Conservation (phyloP, 2,329 filamentous ascomycete species). For the Fusarium gaditjirri region DNA sequence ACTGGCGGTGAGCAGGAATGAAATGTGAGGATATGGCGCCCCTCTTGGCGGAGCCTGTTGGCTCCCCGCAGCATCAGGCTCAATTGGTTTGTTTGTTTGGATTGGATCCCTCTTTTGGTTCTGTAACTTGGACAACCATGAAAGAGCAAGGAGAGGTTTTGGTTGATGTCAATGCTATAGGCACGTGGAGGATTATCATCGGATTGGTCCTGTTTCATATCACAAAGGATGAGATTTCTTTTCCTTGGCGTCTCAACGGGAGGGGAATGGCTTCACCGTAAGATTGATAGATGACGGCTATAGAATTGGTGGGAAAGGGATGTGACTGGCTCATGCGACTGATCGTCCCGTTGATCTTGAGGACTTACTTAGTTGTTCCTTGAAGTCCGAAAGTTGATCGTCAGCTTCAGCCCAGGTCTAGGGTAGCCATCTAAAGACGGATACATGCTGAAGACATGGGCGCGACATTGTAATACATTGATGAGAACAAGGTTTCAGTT, state of each 20-base stretch:
- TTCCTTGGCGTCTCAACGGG: constrained; percentile 29
- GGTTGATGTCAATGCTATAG: constrained; percentile 9
- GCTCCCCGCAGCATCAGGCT: constrained; percentile 28
- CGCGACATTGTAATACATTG: not conserved
- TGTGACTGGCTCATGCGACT: not conserved
- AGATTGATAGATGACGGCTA: not conserved
- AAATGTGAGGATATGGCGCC: constrained; percentile 6
- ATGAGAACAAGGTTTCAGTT: not conserved
- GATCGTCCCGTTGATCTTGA: not conserved
- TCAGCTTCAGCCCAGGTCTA: not conserved
- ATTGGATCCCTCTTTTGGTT: not conserved
- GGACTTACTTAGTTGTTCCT: not conserved
- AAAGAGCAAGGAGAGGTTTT: constrained; percentile 12
- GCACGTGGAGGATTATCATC: constrained; percentile 20
- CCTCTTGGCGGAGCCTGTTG: constrained; percentile 16
- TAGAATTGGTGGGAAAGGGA: not conserved
- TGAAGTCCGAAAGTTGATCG: not conserved
- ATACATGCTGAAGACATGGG: constrained; percentile 6
- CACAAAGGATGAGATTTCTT: constrained; percentile 10
- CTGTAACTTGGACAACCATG: constrained; percentile 38
- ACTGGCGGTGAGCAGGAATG: constrained; percentile 35
- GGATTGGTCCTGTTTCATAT: constrained; percentile 27
- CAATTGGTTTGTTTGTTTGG: constrained; percentile 38
- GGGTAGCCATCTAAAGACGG: constrained; percentile 11
- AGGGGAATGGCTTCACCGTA: constrained; percentile 15